These are phyloP conservation scores for Cercospora sp. DNA, from an alignment of 2,329 filamentous ascomycete species.

Conservation along the genomic window DNA sequence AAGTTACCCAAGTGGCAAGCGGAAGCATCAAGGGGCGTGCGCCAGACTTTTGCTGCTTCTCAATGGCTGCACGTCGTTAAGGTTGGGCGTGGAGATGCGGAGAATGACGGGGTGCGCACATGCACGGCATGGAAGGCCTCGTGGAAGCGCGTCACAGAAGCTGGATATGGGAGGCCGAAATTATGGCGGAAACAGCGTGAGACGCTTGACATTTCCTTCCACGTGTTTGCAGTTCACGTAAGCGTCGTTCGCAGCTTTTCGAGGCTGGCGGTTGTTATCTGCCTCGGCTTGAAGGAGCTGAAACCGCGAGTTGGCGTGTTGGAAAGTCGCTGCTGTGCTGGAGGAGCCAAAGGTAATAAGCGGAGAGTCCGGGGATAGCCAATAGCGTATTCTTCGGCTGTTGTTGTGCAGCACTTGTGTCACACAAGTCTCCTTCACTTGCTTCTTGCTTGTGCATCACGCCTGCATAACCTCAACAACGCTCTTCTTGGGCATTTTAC, in stretches of 20 bases:
- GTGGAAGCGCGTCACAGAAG: background rate
- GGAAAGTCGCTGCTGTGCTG: background rate
- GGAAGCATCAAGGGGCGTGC: conserved; percentile 2
- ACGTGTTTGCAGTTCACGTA: background rate
- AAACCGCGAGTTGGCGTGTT: background rate
- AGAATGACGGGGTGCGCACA: conserved; percentile 6
- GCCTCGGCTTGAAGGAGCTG: background rate
- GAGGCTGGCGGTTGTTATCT: background rate
- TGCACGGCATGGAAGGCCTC: background rate
- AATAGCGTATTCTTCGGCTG: background rate
- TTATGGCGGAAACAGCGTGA: conserved; percentile 3
- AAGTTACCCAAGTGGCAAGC: conserved; percentile 4
- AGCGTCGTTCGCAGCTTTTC: background rate
- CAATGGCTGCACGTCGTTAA: conserved; percentile 7
- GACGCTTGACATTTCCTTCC: background rate
- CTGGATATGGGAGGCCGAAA: background rate
- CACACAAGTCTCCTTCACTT: background rate
- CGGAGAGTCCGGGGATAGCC: background rate
- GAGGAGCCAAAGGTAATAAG: background rate
- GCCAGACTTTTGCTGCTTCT: background rate
- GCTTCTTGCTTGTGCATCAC: background rate
- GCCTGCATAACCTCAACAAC: background rate
- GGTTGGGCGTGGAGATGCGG: conserved; percentile 11
- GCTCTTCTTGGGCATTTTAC: background rate
- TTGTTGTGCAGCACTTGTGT: background rate